Evolutionary conservation across 805 yeast species (phyloP), one percentile per base, ranked within the genome.

Genomic region (Isabelozyma pseudorhagii): DNA sequence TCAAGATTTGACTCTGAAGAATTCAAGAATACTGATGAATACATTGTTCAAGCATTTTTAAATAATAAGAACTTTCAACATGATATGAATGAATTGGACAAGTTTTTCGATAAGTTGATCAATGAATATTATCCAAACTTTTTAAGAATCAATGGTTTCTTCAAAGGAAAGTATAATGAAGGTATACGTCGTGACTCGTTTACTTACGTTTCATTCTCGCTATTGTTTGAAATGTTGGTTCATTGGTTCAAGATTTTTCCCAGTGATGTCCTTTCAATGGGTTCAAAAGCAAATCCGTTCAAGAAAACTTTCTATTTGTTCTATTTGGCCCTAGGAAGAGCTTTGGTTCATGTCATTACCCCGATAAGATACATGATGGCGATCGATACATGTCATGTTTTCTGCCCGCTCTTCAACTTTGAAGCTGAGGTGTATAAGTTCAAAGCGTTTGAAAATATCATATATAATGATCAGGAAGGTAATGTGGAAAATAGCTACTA

Each of bases 241-340:
- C 60, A 61, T 29, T 74, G 77, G 75, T 66, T 68, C 48, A 64
- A 58, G 34, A 58, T 65, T 44, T 60, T 63, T 45, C 75, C 77
- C 2, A 64, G 69, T 38, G 68, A 68, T 21, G 60, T 64, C 9
- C 49, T 61, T 46, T 57, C 72, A 7, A 51, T 66, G 48, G 68
- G 71, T 1, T 50, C 65, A 9, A 50, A 51, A 2, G 53, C 60
- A 40, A 51, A 61, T 28, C 71, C 75, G 0, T 54, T 68, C 14
- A 67, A 66, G 45, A 66, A 66, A 47, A 62, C 67, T 4, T 61
- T 71, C 44, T 67, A 66, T 48, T 58, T 72, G 38, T 71, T 71
- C 43, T 72, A 55, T 54, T 59, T 54, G 27, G 71, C 73, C 1
- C 55, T 69, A 25, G 78, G 75, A 0, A 70, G 63, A 48, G 54